Evolutionary conservation across 768 basidiomycete genomes (phyloP).

Genomic region (Phanerodontia chrysosporium): DNA sequence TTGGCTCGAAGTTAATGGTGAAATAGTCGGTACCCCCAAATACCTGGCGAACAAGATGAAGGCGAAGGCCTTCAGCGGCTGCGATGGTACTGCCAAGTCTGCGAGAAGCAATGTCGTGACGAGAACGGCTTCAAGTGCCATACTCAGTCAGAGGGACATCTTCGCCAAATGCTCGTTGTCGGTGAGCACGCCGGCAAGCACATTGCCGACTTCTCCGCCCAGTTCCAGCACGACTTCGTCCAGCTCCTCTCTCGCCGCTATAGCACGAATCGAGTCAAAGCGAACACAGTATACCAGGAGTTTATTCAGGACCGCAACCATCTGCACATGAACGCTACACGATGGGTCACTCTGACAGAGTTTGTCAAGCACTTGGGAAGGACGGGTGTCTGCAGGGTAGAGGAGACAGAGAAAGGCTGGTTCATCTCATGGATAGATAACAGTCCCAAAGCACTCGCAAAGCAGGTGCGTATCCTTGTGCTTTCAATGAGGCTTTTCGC

Average conservation of each 20-base stretch:
- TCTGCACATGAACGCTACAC: slow-evolving; percentile 97
- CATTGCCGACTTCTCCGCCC: slow-evolving; percentile 82
- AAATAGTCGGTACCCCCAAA: slow-evolving; percentile 79
- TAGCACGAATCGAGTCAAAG: slow-evolving; percentile 91
- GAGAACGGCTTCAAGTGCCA: slow-evolving; percentile 99
- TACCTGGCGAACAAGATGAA: slow-evolving; percentile 95
- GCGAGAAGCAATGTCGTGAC: slow-evolving; percentile 97
- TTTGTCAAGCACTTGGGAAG: slow-evolving; percentile 89
- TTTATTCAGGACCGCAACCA: slow-evolving; percentile 93
- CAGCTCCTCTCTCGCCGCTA: slow-evolving; percentile 85
- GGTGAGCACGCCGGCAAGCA: slow-evolving; percentile 92
- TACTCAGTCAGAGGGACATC: slow-evolving; percentile 79
- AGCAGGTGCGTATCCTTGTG: slow-evolving; percentile 52
- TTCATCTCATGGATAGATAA: slow-evolving; percentile 97
- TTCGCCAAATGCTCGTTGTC: slow-evolving; percentile 96
- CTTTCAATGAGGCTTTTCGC: not conserved
- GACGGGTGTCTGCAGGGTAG: slow-evolving; percentile 82
- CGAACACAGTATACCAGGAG: slow-evolving; percentile 96
- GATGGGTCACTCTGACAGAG: slow-evolving; percentile 97
- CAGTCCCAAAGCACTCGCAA: slow-evolving; percentile 89
- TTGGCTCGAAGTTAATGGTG: not conserved
- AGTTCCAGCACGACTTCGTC: slow-evolving; percentile 94
- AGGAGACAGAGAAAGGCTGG: slow-evolving; percentile 98
- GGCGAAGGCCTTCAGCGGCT: slow-evolving; percentile 94
- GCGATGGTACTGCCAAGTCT: slow-evolving; percentile 98